A percentile compares a stretch with the other conserved stretches of the same genome.
Conservation (phyloP, 2,329 filamentous ascomycete genomes). For the Aspergillus tubingensis region DNA sequence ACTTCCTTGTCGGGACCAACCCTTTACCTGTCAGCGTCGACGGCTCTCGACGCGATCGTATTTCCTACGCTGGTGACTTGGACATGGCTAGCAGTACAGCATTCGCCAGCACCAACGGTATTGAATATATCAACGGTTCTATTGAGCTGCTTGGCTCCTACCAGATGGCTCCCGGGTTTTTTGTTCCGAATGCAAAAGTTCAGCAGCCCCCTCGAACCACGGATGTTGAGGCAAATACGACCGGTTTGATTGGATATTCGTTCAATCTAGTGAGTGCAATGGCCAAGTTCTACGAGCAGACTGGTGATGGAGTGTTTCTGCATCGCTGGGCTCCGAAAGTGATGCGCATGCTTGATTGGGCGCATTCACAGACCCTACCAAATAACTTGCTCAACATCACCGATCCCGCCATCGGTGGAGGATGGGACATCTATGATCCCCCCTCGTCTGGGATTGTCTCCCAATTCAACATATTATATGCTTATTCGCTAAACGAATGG, state of each 20-base stretch:
- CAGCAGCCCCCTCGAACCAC: conserved; percentile 12
- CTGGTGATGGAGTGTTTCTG: conserved; percentile 12
- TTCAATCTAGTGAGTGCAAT: conserved; percentile 14
- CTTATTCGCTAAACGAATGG: conserved; percentile 14
- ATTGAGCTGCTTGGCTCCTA: conserved; percentile 17
- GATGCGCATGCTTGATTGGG: conserved; percentile 16
- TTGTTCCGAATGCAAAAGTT: conserved; percentile 16
- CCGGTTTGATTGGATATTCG: conserved; percentile 18
- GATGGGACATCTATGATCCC: conserved; percentile 20
- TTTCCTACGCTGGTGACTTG: conserved; percentile 19
- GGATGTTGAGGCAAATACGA: conserved; percentile 13
- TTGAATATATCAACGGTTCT: conserved; percentile 16
- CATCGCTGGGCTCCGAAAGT: conserved; percentile 11
- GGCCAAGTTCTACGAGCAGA: conserved; percentile 15
- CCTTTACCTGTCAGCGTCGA: conserved; percentile 36
- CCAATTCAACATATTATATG: conserved; percentile 18
- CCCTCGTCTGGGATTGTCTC: conserved; percentile 9
- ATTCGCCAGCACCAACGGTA: conserved; percentile 18
- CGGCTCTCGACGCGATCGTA: conserved; percentile 31
- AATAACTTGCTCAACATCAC: conserved; percentile 18
- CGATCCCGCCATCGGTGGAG: conserved; percentile 11
- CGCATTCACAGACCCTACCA: conserved; percentile 15
- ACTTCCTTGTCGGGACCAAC: conserved; percentile 42
- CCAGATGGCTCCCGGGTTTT: conserved; percentile 15
- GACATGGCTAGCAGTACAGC: conserved; percentile 12